Evolutionary conservation across 768 basidiomycete genomes (phyloP).

Genomic region (Mycena sanguinolenta): DNA sequence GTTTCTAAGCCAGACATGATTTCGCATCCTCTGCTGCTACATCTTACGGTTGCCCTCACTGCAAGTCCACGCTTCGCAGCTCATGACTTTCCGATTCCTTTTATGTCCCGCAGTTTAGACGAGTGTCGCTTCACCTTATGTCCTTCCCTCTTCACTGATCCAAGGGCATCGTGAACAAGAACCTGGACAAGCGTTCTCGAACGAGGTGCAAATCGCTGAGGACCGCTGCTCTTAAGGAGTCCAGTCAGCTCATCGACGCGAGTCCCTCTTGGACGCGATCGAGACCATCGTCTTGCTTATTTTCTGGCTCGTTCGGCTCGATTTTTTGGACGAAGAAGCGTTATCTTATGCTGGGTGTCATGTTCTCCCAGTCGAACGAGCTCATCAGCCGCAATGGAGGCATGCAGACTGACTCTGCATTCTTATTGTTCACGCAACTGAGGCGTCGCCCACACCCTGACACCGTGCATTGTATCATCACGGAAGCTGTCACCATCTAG

Average conservation of each 20-base stretch:
- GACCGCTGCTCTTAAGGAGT: constrained; percentile 88
- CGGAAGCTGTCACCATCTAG: constrained; percentile 76
- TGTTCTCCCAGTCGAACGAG: constrained; percentile 89
- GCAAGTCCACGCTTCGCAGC: too few relatives aligned
- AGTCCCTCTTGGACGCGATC: constrained; percentile 79
- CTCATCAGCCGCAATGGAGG: constrained; percentile 88
- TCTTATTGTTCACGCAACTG: constrained; percentile 79
- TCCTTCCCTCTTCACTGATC: constrained; percentile 88
- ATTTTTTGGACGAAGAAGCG: constrained; percentile 91
- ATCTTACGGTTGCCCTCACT: too few relatives aligned
- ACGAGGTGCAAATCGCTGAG: constrained; percentile 81
- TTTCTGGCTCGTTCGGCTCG: constrained; percentile 81
- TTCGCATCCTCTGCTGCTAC: too few relatives aligned
- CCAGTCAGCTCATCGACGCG: constrained; percentile 82
- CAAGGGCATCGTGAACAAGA: constrained; percentile 87
- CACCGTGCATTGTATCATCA: constrained; percentile 69
- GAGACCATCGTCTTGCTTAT: constrained; percentile 85
- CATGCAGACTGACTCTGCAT: constrained; percentile 87
- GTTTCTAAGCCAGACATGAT: too few relatives aligned
- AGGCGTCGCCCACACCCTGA: constrained; percentile 75
- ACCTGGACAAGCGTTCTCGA: constrained; percentile 81
- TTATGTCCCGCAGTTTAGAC: too few relatives aligned
- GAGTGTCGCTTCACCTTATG: constrained; percentile 82
- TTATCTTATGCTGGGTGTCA: constrained; percentile 85
- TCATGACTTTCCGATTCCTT: too few relatives aligned